Base-by-base conservation (phyloP, 1,284 basidiomycete species). In the Pseudozyma sp. region DNA sequence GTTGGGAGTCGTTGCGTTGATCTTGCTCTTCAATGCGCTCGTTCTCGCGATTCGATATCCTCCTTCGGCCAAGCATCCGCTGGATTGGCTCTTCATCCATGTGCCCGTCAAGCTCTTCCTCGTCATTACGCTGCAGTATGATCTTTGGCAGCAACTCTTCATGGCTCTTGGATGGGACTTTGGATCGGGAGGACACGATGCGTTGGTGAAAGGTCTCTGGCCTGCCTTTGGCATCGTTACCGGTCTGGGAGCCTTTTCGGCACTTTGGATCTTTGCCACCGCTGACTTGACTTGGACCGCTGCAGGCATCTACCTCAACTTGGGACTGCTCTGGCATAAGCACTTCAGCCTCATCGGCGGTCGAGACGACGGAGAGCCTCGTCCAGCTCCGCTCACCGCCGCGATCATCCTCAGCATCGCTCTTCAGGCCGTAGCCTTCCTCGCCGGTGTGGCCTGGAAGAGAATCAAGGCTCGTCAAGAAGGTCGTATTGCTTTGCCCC, bases 31-130 rank as follows among this genome's bases (percentile, higher is more conserved):
- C 59, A 82, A 80, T 48, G 70, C 68, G 34, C 57, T 79, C 18
- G 59, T 82, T 31, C 61, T 81, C 14, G 76, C 65, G 10, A 54
- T 80, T 42, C 55, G 59, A 39, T 83, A 78, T 47, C 68, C 65
- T 11, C 88, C 79, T 7, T 83, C 85, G 2, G 76, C 84, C 47
- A 72, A 77, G 36, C 85, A 86, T 53, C 88, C 87, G 4, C 76
- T 88, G 55, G 87, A 88, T 79, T 86, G 86, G 50, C 57, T 88
- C 12, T 86, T 88, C 76, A 86, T 88, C 73, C 87, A 88, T 78
- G 84, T 86, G 0, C 87, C 87, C 3, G 85, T 87, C 79, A 86
- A 86, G 21, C 82, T 88, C 62, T 83, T 88, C 68, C 83, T 87
- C 38, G 85, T 86, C n/a, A 82, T 88, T 67, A 85, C 87, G 3